Evolutionary conservation across 352 stramenopile species (phyloP).

Genomic region (Globisporangium barbulae): DNA sequence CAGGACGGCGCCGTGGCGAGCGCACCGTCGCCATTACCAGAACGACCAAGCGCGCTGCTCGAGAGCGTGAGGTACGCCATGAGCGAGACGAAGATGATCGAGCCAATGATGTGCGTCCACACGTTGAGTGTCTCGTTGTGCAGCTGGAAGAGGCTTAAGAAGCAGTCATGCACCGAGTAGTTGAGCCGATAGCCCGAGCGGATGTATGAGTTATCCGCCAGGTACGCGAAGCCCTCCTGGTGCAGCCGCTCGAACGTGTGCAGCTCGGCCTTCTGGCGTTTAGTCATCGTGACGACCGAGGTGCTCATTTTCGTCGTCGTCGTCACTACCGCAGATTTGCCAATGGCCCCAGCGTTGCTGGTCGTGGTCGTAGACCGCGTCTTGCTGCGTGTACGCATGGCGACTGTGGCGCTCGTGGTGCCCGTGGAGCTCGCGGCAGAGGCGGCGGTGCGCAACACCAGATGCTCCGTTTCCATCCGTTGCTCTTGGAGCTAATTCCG

Average conservation of each 20-base stretch:
- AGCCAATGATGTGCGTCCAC: constrained; percentile 86
- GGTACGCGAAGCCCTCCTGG: constrained; percentile 73
- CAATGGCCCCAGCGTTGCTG: neutral
- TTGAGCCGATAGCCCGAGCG: constrained; percentile 79
- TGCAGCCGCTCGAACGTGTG: constrained; percentile 79
- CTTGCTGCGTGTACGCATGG: constrained; percentile 21
- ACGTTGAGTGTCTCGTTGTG: constrained; percentile 90
- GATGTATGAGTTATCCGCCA: constrained; percentile 88
- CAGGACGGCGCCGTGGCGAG: constrained; percentile 25
- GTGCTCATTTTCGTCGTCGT: constrained; percentile 10
- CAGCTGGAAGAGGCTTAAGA: constrained; percentile 80
- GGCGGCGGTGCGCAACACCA: constrained; percentile 12
- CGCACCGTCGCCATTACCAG: constrained; percentile 4
- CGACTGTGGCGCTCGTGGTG: neutral
- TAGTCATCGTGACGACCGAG: constrained; percentile 8
- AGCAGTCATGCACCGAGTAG: constrained; percentile 77
- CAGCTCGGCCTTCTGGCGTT: constrained; percentile 26
- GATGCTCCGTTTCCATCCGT: constrained; percentile 20
- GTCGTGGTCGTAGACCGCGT: constrained; percentile 4
- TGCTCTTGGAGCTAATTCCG: constrained; percentile 5
- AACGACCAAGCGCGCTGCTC: constrained; percentile 34
- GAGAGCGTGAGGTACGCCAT: constrained; percentile 73
- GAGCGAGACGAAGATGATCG: constrained; percentile 79
- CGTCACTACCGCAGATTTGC: neutral
- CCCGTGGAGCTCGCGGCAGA: neutral